Base-by-base conservation (phyloP, 164 flowering plant species). In the Hamamelis virginiana region DNA sequence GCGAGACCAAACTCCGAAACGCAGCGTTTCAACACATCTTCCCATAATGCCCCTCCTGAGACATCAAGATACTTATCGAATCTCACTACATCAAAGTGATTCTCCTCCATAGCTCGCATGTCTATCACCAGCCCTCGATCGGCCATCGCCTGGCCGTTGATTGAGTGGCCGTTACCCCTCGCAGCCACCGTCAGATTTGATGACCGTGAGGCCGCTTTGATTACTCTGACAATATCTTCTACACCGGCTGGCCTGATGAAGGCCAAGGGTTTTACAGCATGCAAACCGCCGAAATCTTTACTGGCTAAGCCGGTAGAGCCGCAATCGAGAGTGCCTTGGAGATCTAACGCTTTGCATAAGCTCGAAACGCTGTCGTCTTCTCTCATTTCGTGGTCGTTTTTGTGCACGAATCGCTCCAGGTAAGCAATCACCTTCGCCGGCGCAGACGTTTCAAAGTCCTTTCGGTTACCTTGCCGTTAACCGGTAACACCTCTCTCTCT, bases 151-250 rank as follows among this genome's bases (percentile, higher is more conserved):
- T 94, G 98, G 51, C 98, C 98, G 86, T 90, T 80, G 76, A 89
- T 88, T 0, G 97, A 91, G 84, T 94, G 98, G 55, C 95, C 97
- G 75, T 89, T 91, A 4, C 98, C 98, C 22, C 97, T 69, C 1
- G 97, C 97, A 0, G 97, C 92, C 15, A 94, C 97, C 58, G 97
- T 89, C 38, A 91, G 84, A 62, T 67, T 67, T 1, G 77, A 25
- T 0, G 87, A 78, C 21, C 66, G 60, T 0, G 69, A 41, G 0
- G 91, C 94, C 1, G 80, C 73, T 19, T 68, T 72, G 5, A 91
- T 69, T 9, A 79, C 81, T 8, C 77, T 23, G 0, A 83, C 83
- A 4, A 93, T 79, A 74, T 91, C 97, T 10, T 79, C 84, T 6
- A 77, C 18, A 6, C 65, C 59, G 9, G 81, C 66, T 1, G 98